Evolutionary conservation across 192 early-diverging fungal species (phyloP).

Genomic region (Funneliformis geosporum): DNA sequence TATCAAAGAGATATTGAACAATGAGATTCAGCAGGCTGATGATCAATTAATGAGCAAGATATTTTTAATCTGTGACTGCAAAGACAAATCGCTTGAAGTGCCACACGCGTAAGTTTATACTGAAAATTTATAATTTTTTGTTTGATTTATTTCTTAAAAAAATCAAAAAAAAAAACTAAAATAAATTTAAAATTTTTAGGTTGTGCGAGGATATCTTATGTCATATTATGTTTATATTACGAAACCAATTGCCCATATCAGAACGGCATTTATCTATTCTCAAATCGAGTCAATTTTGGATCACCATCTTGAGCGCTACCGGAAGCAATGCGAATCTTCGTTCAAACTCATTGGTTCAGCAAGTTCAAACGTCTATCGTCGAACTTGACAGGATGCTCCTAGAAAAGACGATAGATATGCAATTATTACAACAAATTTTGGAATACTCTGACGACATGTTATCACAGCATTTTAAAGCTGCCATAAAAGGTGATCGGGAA

Average conservation of each 20-base stretch:
- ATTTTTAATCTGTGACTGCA: neutral
- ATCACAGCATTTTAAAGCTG: too few relatives aligned
- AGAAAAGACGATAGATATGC: too few relatives aligned
- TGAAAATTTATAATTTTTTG: neutral
- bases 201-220: neutral
- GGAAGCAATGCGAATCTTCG: too few relatives aligned
- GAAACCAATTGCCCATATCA: neutral
- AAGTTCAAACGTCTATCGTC: too few relatives aligned
- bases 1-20: neutral
- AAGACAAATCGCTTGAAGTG: neutral
- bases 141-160: neutral
- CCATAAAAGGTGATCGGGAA: neutral
- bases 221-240: neutral
- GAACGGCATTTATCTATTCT: too few relatives aligned
- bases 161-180: too few relatives aligned
- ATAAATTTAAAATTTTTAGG: neutral
- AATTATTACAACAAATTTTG: too few relatives aligned
- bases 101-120: neutral
- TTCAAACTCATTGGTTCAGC: too few relatives aligned
- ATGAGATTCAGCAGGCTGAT: neutral
- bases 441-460: too few relatives aligned
- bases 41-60: neutral
- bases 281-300: too few relatives aligned
- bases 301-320: too few relatives aligned
- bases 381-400: too few relatives aligned